Evolutionary conservation across 1,139 yeast species (phyloP), one percentile per base, ranked within the genome.

Genomic region (Candida tropicalis): DNA sequence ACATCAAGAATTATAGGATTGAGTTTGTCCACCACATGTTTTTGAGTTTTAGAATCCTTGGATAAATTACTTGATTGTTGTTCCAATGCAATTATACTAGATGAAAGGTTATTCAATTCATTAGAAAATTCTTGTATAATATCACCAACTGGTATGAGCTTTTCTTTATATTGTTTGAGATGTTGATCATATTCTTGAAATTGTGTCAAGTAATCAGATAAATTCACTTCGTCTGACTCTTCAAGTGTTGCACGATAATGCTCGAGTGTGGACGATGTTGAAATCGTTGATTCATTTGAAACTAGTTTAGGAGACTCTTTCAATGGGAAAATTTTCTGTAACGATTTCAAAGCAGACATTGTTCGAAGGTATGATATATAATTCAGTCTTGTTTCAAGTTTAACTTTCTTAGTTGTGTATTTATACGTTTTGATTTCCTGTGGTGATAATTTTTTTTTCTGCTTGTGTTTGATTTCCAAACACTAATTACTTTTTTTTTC

Each of bases 1-100:
- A 87, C 66, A 51, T 87, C 93, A 31, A 85, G 74, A 0, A 90
- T 82, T 11, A 87, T 67, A 0, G 96, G 95, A 11, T 83, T 78
- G 46, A 90, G 73, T 42, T 75, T 75, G 22, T 71, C 74, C 27
- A 84, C 84, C 3, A 84, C 68, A 27, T 66, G 60, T 15, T 79
- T 75, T 49, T 89, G 84, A 35, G 68, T 61, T 10, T 72, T 68
- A 4, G 88, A 56, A 42, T 66, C 64, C 5, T 53, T 46, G 1
- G 74, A 59, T 17, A 73, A 52, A 15, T 59, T 59, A 15, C 55
- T 53, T 12, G 75, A 76, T 45, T 86, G 77, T 34, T 71, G 63
- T 46, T 84, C 82, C 29, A 91, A 68, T 7, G 77, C 66, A 2
- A 76, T 62, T 4, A 95, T 80, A 47, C 85, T 77, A 2, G 75